Percentiles rank a stretch among this genome's conserved stretches.
Conservation (phyloP, 352 stramenopile species). For the Pythium dissotocum region DNA sequence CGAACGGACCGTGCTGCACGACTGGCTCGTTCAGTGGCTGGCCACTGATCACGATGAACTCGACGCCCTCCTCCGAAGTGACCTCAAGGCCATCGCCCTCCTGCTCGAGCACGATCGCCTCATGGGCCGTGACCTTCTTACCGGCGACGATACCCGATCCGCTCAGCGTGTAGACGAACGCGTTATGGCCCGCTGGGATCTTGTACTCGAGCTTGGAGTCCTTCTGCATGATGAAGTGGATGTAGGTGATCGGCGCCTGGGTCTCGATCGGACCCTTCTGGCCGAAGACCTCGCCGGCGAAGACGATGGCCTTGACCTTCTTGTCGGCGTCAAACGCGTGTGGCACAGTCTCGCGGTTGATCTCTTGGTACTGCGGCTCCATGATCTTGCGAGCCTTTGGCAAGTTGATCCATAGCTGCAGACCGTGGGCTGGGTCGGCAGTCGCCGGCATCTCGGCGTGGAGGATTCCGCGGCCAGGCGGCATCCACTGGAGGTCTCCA, state of each 20-base stretch:
- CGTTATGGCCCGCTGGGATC: conserved; percentile 33
- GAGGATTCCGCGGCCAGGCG: conserved; percentile 33
- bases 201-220: conserved; percentile 28
- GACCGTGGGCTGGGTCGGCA: conserved; percentile 24
- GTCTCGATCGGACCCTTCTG: conserved; percentile 32
- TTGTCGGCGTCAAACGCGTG: conserved; percentile 30
- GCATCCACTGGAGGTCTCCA: conserved; percentile 50
- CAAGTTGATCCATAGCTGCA: conserved; percentile 48
- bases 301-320: conserved; percentile 35
- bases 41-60: conserved; percentile 65
- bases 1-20: conserved; percentile 69
- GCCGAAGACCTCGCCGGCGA: conserved; percentile 40
- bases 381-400: conserved; percentile 35
- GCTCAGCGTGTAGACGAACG: conserved; percentile 31
- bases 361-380: conserved; percentile 41
- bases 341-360: conserved; percentile 30
- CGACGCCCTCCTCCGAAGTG: conserved; percentile 33
- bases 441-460: conserved; percentile 38
- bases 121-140: conserved; percentile 36
- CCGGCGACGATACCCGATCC: conserved; percentile 4
- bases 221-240: conserved; percentile 38
- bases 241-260: conserved; percentile 34
- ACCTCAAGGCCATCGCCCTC: conserved; percentile 53
- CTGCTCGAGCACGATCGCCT: conserved; percentile 49
- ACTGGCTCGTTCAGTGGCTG: conserved; percentile 64